Percentiles rank a stretch among this genome's conserved stretches.
Evolutionary conservation across 495 filamentous ascomycete genomes (phyloP).

Genomic region (Sordaria brevicollis): DNA sequence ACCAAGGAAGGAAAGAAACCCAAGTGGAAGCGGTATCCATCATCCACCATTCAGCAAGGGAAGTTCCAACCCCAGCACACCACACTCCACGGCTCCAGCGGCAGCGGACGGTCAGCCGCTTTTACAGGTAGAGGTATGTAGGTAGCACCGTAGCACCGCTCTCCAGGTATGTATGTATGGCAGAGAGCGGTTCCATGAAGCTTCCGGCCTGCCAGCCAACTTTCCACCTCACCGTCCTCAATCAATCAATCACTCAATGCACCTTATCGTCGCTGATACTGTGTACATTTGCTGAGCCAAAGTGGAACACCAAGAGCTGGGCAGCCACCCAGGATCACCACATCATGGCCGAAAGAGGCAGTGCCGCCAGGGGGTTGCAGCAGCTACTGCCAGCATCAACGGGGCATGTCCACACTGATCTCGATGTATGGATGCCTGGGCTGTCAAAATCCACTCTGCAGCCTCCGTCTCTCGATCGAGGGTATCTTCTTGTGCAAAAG

Average conservation of each 20-base stretch:
- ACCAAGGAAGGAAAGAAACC: neutral
- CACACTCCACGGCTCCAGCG: neutral
- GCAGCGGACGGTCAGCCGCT: neutral
- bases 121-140: too few relatives aligned
- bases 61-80: neutral
- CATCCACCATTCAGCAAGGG: neutral
- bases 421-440: neutral
- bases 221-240: neutral
- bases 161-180: too few relatives aligned
- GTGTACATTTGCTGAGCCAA: neutral
- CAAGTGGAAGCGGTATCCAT: neutral
- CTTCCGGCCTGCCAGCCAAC: neutral
- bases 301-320: neutral
- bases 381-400: neutral
- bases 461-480: neutral
- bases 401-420: neutral
- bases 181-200: neutral
- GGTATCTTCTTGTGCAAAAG: neutral
- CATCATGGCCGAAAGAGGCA: neutral
- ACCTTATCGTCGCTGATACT: neutral
- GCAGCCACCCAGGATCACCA: neutral
- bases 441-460: neutral
- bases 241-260: too few relatives aligned
- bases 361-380: neutral
- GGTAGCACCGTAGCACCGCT: too few relatives aligned